Conservation (phyloP, 2,329 filamentous ascomycete genomes). For the Diaporthe sp. region DNA sequence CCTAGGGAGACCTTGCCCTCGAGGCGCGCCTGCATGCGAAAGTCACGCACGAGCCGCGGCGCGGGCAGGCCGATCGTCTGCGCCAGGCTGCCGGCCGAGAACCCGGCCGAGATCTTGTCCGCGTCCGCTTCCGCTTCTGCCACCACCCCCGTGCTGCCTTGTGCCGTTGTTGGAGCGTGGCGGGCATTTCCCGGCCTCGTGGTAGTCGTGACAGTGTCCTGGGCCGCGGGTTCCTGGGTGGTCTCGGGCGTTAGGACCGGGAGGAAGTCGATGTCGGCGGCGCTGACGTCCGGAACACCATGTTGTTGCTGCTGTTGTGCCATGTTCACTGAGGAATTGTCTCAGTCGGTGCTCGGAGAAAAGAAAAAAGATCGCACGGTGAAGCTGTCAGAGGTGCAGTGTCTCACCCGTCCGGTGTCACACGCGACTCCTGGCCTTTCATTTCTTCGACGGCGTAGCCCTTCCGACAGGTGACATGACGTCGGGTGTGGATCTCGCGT, state of each 20-base stretch:
- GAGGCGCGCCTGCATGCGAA: slow-evolving; percentile 41
- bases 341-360: not conserved
- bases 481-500: slow-evolving; percentile 22
- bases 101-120: slow-evolving; percentile 32
- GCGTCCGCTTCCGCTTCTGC: not conserved
- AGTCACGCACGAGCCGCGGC: slow-evolving; percentile 39
- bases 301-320: slow-evolving; percentile 5
- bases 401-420: not conserved
- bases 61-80: slow-evolving; percentile 35
- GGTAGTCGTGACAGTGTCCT: not conserved
- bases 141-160: not conserved
- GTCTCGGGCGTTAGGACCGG: slow-evolving; percentile 31
- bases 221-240: not conserved
- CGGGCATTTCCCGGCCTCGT: not conserved
- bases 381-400: not conserved
- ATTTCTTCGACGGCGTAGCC: not conserved
- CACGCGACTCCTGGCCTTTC: not conserved
- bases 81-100: slow-evolving; percentile 36
- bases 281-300: not conserved
- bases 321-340: not conserved
- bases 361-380: too few species aligned
- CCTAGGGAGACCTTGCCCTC: slow-evolving; percentile 40
- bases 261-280: slow-evolving; percentile 26
- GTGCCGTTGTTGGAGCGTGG: not conserved
- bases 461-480: not conserved